Conservation (phyloP, 176 grass and related monocot genomes). For the Oryza nivara region DNA sequence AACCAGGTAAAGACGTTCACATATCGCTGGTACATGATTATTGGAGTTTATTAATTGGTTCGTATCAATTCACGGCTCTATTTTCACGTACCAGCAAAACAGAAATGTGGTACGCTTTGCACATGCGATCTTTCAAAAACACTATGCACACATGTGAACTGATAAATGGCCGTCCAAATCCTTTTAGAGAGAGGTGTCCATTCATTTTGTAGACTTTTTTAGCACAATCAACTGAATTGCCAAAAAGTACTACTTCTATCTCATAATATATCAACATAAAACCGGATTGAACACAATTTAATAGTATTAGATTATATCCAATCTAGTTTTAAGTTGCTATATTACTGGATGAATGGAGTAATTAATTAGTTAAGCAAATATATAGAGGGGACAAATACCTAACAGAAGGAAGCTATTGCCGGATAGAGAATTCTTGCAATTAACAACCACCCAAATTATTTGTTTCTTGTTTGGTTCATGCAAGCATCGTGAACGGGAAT, state of each 20-base stretch:
- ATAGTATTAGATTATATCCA: too few relatives aligned
- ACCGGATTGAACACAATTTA: too few relatives aligned
- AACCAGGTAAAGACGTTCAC: neutral
- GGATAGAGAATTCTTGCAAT: slow-evolving; percentile 11
- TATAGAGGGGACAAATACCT: neutral
- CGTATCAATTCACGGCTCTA: neutral
- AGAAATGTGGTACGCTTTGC: neutral
- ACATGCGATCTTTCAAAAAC: neutral
- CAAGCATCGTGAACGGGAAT: neutral
- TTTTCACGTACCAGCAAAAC: neutral
- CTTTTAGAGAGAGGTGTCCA: neutral
- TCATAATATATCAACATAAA: too few relatives aligned
- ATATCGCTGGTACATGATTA: neutral
- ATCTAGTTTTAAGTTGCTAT: too few relatives aligned
- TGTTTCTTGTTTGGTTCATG: neutral
- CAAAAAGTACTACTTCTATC: too few relatives aligned
- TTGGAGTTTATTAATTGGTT: neutral
- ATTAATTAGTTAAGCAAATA: neutral
- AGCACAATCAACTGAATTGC: too few relatives aligned
- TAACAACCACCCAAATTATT: neutral
- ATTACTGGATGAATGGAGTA: neutral
- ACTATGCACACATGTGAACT: neutral
- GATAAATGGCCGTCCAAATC: neutral
- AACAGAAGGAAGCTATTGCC: neutral
- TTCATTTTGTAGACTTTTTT: too few relatives aligned